Conservation (phyloP, 2,329 filamentous ascomycete genomes). For the Chalaropsis ovoidea region DNA sequence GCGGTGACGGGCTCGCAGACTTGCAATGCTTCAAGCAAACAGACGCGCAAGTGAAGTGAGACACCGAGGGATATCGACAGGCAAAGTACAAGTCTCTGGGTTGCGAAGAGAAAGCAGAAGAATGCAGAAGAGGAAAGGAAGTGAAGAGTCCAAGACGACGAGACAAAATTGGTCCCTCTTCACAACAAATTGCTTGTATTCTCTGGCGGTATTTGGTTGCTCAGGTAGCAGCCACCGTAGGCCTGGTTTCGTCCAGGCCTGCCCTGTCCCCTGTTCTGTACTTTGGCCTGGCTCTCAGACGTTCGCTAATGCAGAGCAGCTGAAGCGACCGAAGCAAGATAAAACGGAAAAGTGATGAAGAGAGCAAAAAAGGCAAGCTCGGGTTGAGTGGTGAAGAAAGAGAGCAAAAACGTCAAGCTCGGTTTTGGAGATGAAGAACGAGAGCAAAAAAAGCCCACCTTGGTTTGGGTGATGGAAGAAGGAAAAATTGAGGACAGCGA, state of each 20-base stretch:
- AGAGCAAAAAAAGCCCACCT: not conserved
- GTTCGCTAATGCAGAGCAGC: conserved; percentile 7
- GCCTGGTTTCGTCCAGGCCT: not conserved
- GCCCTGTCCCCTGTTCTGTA: conserved; percentile 9
- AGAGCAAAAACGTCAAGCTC: not conserved
- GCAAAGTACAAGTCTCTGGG: not conserved
- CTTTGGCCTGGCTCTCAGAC: conserved; percentile 2
- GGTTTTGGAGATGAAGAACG: not conserved
- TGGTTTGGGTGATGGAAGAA: not conserved
- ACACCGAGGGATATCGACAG: conserved; percentile 7
- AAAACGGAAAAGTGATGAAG: conserved; percentile 11
- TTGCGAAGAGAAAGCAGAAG: not conserved
- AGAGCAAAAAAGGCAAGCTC: not conserved
- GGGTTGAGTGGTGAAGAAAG: not conserved
- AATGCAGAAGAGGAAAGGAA: not conserved
- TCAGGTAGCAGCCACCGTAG: conserved; percentile 14
- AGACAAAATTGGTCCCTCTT: conserved; percentile 2
- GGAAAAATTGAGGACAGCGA: not conserved
- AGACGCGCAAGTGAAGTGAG: conserved; percentile 1
- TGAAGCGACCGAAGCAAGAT: not conserved
- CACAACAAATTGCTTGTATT: conserved; percentile 8
- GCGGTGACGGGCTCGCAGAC: not conserved
- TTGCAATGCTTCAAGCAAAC: conserved; percentile 10
- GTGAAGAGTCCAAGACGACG: not conserved
- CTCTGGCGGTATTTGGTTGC: conserved; percentile 5